Percentiles rank a stretch among this genome's conserved stretches.
Evolutionary conservation across 768 basidiomycete genomes (phyloP).

Genomic region (Tricholoma bakamatsutake): DNA sequence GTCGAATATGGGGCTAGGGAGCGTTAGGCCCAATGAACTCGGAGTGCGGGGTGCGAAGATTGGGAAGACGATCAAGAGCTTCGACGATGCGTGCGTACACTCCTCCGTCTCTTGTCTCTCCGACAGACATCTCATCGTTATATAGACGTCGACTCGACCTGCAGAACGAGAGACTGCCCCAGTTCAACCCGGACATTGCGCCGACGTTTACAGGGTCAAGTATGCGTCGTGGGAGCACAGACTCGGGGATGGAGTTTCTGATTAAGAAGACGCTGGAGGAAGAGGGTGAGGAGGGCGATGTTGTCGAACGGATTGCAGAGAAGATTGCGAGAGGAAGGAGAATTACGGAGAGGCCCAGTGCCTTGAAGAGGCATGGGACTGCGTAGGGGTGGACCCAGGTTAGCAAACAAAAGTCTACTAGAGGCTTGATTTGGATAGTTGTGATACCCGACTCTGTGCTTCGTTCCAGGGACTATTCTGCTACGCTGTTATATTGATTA

Average conservation of each 20-base stretch:
- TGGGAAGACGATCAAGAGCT: slow-evolving; percentile 57
- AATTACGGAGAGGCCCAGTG: slow-evolving; percentile 38
- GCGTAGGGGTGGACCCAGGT: slow-evolving; percentile 20
- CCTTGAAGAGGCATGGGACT: slow-evolving; percentile 63
- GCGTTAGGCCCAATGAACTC: slow-evolving; percentile 38
- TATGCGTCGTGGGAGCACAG: slow-evolving; percentile 44
- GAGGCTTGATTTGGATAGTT: neutral
- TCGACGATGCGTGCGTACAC: slow-evolving; percentile 66
- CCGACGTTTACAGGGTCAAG: slow-evolving; percentile 55
- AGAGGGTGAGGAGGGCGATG: slow-evolving; percentile 42
- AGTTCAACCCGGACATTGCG: slow-evolving; percentile 34
- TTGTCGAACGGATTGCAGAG: slow-evolving; percentile 59
- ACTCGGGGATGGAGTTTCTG: slow-evolving; percentile 55
- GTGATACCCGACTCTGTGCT: neutral
- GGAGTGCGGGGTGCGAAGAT: slow-evolving; percentile 57
- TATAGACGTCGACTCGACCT: slow-evolving; percentile 65
- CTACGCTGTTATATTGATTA: neutral
- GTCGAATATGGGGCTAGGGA: slow-evolving; percentile 13
- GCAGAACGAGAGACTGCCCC: slow-evolving; percentile 69
- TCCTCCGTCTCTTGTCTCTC: neutral
- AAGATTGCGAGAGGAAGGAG: slow-evolving; percentile 49
- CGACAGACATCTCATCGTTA: neutral
- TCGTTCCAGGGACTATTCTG: neutral
- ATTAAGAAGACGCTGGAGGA: slow-evolving; percentile 61
- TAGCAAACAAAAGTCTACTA: neutral